Evolutionary conservation across 495 filamentous ascomycete species (phyloP).

Genomic region (Chlorociboria aeruginascens): DNA sequence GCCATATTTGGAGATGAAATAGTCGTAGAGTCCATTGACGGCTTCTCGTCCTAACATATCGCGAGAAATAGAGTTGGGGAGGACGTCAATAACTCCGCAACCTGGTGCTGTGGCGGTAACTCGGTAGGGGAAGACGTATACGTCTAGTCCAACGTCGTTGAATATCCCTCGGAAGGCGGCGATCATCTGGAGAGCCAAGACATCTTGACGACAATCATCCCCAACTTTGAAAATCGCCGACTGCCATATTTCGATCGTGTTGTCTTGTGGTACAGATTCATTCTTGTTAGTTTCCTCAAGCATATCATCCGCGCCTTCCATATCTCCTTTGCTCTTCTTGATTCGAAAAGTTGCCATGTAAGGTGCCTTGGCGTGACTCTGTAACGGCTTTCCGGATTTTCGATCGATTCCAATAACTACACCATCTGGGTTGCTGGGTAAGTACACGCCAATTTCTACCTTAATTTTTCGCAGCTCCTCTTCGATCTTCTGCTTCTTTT

Average conservation of each 20-base stretch:
- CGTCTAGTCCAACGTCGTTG: slow-evolving; percentile 83
- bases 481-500: slow-evolving; percentile 99
- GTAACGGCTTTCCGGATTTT: slow-evolving; percentile 91
- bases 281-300: slow-evolving; percentile 19
- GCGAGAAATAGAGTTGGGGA: slow-evolving; percentile 93
- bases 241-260: slow-evolving; percentile 87
- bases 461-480: slow-evolving; percentile 95
- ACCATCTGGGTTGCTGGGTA: slow-evolving; percentile 94
- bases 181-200: slow-evolving; percentile 95
- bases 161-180: slow-evolving; percentile 95
- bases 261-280: slow-evolving; percentile 9
- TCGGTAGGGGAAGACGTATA: slow-evolving; percentile 93
- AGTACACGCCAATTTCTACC: slow-evolving; percentile 91
- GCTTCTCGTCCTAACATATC: slow-evolving; percentile 98
- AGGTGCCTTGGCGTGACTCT: slow-evolving; percentile 94
- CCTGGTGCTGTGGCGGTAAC: slow-evolving; percentile 98
- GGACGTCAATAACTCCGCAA: slow-evolving; percentile 94
- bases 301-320: slow-evolving; percentile 36
- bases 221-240: slow-evolving; percentile 99
- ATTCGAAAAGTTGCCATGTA: slow-evolving; percentile 99
- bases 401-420: slow-evolving; percentile 95
- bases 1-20: slow-evolving; percentile 94
- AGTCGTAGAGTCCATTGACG: slow-evolving; percentile 95
- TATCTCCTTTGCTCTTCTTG: slow-evolving; percentile 51
- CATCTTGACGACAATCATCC: slow-evolving; percentile 95